phyloP scores from a whole-genome alignment of 768 basidiomycete genomes.

The Suillus tomentosus region DNA sequence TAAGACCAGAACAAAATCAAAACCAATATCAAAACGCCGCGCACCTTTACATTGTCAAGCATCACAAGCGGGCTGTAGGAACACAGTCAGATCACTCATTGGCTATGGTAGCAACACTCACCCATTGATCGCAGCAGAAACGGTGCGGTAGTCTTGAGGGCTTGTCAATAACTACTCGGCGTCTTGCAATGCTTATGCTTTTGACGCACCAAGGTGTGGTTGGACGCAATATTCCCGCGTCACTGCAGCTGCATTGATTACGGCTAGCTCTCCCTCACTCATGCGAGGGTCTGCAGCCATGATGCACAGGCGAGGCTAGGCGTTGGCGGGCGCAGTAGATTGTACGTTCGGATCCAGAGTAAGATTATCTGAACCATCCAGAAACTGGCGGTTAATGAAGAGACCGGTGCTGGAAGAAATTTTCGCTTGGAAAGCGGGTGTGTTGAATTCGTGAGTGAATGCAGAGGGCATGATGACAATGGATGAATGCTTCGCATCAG shows the following conservation, averaged over 20 bases:
- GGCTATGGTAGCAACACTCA: conserved; percentile 38
- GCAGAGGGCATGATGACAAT: conserved; percentile 39
- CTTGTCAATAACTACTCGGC: conserved; percentile 13
- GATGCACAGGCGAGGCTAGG: conserved; percentile 15
- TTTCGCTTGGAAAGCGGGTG: conserved; percentile 57
- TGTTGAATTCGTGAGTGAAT: conserved; percentile 54
- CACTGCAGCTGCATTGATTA: conserved; percentile 86
- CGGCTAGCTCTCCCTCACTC: conserved; percentile 71
- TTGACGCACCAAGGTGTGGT: conserved; percentile 77
- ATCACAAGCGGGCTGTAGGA: conserved; percentile 88
- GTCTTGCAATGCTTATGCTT: conserved; percentile 13
- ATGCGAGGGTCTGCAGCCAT: conserved; percentile 58
- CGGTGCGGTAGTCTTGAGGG: conserved; percentile 88
- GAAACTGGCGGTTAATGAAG: conserved; percentile 72
- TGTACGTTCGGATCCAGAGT: background rate
- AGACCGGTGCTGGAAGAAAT: conserved; percentile 61
- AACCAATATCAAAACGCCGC: conserved; percentile 21
- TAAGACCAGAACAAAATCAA: background rate
- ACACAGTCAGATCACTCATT: conserved; percentile 17
- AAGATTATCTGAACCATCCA: conserved; percentile 50
- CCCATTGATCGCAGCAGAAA: conserved; percentile 98
- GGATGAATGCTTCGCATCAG: background rate
- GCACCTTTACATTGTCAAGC: conserved; percentile 96
- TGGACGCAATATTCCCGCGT: conserved; percentile 87
- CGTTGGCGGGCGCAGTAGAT: conserved; percentile 7